phyloP scores from a whole-genome alignment of 768 basidiomycete genomes.

The Pleurotus tuoliensis region DNA sequence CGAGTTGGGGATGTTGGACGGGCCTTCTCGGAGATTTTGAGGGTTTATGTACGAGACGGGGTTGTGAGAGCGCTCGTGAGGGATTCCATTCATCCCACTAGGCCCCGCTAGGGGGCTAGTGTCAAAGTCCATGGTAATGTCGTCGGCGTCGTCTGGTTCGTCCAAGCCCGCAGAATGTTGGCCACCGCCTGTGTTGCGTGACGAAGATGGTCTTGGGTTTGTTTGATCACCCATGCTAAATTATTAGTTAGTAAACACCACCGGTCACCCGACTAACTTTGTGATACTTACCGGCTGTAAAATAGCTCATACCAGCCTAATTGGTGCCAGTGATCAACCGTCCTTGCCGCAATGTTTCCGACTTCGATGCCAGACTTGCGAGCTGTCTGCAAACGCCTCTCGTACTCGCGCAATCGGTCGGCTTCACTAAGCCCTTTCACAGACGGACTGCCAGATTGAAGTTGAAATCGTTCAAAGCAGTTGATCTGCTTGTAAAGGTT shows the following conservation, averaged over 20 bases:
- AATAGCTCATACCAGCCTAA: constrained; percentile 77
- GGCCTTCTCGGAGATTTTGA: constrained; percentile 35
- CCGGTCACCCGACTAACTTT: neutral
- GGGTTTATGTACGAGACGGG: constrained; percentile 30
- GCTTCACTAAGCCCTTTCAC: constrained; percentile 47
- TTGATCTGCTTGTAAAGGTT: constrained; percentile 83
- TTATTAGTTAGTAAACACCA: constrained; percentile 8
- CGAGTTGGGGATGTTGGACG: constrained; percentile 11
- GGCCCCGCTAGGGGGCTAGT: constrained; percentile 20
- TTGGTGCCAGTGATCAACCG: constrained; percentile 77
- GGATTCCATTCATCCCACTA: constrained; percentile 23
- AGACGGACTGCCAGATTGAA: constrained; percentile 29
- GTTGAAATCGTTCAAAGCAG: constrained; percentile 57
- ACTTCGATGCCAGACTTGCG: constrained; percentile 66
- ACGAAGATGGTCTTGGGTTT: constrained; percentile 43
- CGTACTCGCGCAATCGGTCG: constrained; percentile 67
- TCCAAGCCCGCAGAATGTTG: constrained; percentile 30
- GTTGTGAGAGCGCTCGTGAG: constrained; percentile 30
- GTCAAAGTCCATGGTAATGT: constrained; percentile 39
- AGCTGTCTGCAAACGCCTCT: constrained; percentile 64
- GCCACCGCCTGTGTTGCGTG: constrained; percentile 29
- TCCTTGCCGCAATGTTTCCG: constrained; percentile 68
- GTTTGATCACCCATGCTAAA: constrained; percentile 47
- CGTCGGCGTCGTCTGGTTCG: constrained; percentile 52
- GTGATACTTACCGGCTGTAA: constrained; percentile 48